phyloP scores from a whole-genome alignment of 805 yeast genomes.

The Candida hispaniensis region DNA sequence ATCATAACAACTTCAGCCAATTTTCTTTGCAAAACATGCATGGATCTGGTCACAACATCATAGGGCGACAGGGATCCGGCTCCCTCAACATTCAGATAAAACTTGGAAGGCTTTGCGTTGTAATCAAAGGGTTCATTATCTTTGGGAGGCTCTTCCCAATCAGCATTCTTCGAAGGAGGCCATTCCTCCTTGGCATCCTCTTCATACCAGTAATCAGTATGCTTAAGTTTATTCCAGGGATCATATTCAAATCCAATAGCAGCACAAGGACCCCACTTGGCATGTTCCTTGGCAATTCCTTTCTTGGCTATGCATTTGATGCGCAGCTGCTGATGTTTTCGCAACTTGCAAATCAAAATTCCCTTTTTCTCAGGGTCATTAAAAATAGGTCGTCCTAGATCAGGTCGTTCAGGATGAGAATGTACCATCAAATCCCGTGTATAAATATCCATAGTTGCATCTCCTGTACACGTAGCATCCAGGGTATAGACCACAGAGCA shows the following conservation, averaged over 20 bases:
- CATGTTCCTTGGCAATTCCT: constrained; percentile 95
- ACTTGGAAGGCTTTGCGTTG: constrained; percentile 67
- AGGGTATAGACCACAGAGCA: constrained; percentile 83
- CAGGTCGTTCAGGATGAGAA: constrained; percentile 33
- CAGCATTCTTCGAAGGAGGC: constrained; percentile 83
- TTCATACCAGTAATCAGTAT: constrained; percentile 95
- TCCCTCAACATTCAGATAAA: constrained; percentile 84
- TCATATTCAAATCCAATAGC: constrained; percentile 96
- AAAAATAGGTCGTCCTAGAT: constrained; percentile 71
- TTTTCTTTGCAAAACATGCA: constrained; percentile 77
- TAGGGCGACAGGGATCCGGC: constrained; percentile 83
- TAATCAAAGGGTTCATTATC: constrained; percentile 81
- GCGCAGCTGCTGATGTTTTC: constrained; percentile 84
- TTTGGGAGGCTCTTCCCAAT: constrained; percentile 92
- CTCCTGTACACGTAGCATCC: constrained; percentile 82
- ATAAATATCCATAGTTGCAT: constrained; percentile 79
- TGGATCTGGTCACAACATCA: constrained; percentile 77
- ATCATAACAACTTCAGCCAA: constrained; percentile 79
- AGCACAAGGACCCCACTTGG: constrained; percentile 96
- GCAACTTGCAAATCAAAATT: constrained; percentile 78
- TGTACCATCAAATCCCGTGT: constrained; percentile 63
- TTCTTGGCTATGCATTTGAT: constrained; percentile 92
- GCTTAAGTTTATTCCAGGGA: constrained; percentile 97
- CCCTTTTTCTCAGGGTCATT: constrained; percentile 70
- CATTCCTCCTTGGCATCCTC: constrained; percentile 80